Percentiles rank a stretch among this genome's conserved stretches.
Conservation (phyloP, 495 filamentous ascomycete species). For the Aspergillus cavernicola region DNA sequence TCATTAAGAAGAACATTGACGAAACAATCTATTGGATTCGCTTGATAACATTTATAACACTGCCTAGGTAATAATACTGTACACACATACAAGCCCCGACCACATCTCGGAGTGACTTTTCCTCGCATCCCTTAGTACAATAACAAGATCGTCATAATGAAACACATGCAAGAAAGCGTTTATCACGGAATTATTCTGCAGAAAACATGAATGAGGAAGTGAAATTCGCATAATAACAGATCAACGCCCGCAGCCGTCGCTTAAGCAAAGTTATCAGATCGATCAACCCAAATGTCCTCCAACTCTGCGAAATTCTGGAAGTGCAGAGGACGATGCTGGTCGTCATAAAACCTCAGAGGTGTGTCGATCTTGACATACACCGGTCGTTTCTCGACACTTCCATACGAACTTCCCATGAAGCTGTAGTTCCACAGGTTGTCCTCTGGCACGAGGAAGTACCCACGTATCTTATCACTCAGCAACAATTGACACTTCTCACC, state of each 20-base stretch:
- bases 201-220: slow-evolving; percentile 13
- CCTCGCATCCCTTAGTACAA: slow-evolving; percentile 21
- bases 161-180: slow-evolving; percentile 9
- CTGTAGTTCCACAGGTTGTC: slow-evolving; percentile 94
- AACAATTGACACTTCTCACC: slow-evolving; percentile 94
- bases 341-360: slow-evolving; percentile 84
- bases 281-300: slow-evolving; percentile 86
- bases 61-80: slow-evolving; percentile 7
- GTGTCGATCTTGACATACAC: slow-evolving; percentile 92
- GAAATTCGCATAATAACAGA: slow-evolving; percentile 15
- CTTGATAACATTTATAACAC: slow-evolving; percentile 7
- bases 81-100: slow-evolving; percentile 10
- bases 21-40: background rate
- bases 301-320: slow-evolving; percentile 92
- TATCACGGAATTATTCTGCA: slow-evolving; percentile 3
- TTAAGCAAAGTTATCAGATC: slow-evolving; percentile 81
- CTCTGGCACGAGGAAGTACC: slow-evolving; percentile 94
- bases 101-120: slow-evolving; percentile 18
- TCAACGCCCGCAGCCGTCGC: slow-evolving; percentile 23
- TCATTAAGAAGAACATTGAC: no score
- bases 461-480: slow-evolving; percentile 85
- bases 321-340: slow-evolving; percentile 87
- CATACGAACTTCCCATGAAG: slow-evolving; percentile 91
- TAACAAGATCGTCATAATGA: slow-evolving; percentile 16
- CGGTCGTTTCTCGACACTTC: slow-evolving; percentile 81